phyloP scores from a whole-genome alignment of 805 yeast species.

The Peterozyma toletana region DNA sequence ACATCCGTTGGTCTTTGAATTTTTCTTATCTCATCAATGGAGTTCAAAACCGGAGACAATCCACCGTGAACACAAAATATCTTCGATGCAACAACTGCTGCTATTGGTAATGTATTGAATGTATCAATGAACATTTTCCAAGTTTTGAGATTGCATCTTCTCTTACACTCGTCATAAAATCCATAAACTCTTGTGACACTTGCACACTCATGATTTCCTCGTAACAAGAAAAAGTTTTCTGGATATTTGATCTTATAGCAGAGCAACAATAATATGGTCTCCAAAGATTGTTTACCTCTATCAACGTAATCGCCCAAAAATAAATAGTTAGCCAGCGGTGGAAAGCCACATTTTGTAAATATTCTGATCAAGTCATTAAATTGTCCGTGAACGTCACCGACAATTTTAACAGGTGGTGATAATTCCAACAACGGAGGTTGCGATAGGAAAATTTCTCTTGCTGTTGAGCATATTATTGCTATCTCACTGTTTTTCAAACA shows the following conservation, averaged over 20 bases:
- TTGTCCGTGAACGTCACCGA: slow-evolving; percentile 96
- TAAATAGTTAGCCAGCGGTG: slow-evolving; percentile 87
- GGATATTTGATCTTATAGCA: slow-evolving; percentile 97
- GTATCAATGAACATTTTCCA: slow-evolving; percentile 95
- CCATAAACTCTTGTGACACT: slow-evolving; percentile 96
- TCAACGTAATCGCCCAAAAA: slow-evolving; percentile 97
- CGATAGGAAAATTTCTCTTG: slow-evolving; percentile 80
- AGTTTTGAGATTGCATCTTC: slow-evolving; percentile 84
- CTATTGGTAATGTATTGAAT: slow-evolving; percentile 90
- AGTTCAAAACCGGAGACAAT: slow-evolving; percentile 63
- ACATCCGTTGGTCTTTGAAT: slow-evolving; percentile 81
- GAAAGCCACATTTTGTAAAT: slow-evolving; percentile 94
- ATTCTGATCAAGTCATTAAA: slow-evolving; percentile 85
- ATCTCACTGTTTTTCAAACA: slow-evolving; percentile 90
- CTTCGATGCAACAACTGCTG: slow-evolving; percentile 92
- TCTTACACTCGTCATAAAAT: slow-evolving; percentile 95
- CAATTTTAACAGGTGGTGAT: slow-evolving; percentile 80
- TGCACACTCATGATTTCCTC: slow-evolving; percentile 98
- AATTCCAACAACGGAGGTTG: slow-evolving; percentile 89
- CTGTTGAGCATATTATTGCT: slow-evolving; percentile 75
- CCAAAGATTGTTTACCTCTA: slow-evolving; percentile 93
- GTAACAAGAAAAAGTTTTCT: slow-evolving; percentile 82
- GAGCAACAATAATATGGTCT: slow-evolving; percentile 77
- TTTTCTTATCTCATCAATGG: slow-evolving; percentile 67
- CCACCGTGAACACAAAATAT: slow-evolving; percentile 92